Base-by-base conservation (phyloP, 1,139 yeast species). In the Scheffersomyces segobiensis region DNA sequence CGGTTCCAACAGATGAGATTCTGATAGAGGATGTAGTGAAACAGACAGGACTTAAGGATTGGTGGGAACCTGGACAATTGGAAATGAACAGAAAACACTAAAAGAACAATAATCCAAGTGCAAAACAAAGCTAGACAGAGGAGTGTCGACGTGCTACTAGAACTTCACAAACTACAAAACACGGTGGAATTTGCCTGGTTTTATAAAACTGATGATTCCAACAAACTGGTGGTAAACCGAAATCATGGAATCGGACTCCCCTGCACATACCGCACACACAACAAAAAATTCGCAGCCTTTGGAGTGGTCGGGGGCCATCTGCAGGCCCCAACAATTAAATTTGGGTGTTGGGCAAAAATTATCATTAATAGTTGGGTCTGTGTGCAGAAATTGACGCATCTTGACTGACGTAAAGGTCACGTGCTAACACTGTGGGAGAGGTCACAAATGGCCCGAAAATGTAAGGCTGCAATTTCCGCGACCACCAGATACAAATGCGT, bases 291-390 rank as follows among this genome's bases (percentile, higher is more conserved):
- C 55, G 55, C 55, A 53, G 55, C 56, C 53, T 50, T 42, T n/a
- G 50, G 59, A 19, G 18, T 48, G 50, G 24, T 19, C 24, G 50
- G 50, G 50, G 12, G 17, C 26, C 12, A 21, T 24, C 50, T 48
- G 50, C 50, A 48, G 50, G 50, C 50, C 50, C 57, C 60, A 58
- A 58, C 60, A 58, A 52, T 56, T 48, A 54, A 19, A 48, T 20
- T 20, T 48, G 17, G 26, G 56, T 58, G 60, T 56, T 56, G 59
- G 60, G 59, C 60, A 59, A 58, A 58, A 58, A 51, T 49, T 49
- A 20, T 49, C 24, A 21, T 20, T 17, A 54, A 58, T 54, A 52
- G 32, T 19, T 32, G 26, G 42, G 42, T 32, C 42, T 32, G 42
- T 32, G 17, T 32, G 42, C 42, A 32, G 42, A 32, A 32, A 10